These are phyloP conservation scores for Coemansia sp. DNA, from an alignment of 192 early-diverging fungal species.

Conservation along the genomic window DNA sequence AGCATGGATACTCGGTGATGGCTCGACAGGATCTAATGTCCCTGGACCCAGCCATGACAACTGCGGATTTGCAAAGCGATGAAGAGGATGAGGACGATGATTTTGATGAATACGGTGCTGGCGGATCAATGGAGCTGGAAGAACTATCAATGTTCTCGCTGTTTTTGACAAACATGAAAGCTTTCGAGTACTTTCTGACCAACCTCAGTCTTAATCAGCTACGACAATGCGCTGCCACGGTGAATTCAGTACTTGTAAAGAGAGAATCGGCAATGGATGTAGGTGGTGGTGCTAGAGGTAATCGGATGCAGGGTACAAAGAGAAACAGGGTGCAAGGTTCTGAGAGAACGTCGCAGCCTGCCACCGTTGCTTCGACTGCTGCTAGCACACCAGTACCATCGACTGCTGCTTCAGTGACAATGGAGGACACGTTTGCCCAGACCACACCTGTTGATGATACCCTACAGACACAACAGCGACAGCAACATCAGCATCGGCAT, in stretches of 20 bases:
- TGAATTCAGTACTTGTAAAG: conserved; percentile 40
- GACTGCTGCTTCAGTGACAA: background rate
- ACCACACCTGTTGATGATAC: too few relatives aligned
- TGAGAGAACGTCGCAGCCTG: too few relatives aligned
- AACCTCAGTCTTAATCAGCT: conserved; percentile 44
- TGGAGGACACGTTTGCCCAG: too few relatives aligned
- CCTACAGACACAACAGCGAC: background rate
- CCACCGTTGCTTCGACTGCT: too few relatives aligned
- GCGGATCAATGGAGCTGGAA: conserved; percentile 37
- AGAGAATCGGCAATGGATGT: conserved; percentile 20
- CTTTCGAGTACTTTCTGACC: conserved; percentile 39
- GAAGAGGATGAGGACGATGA: background rate
- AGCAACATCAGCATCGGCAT: background rate
- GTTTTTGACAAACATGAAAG: conserved; percentile 35
- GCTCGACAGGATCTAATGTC: too few relatives aligned
- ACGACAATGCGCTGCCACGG: conserved; percentile 45
- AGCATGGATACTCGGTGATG: background rate
- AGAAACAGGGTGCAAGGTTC: too few relatives aligned
- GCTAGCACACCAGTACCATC: background rate
- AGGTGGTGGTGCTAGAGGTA: background rate
- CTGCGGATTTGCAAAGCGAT: background rate
- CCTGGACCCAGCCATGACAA: background rate
- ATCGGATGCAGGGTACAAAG: background rate
- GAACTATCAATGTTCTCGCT: conserved; percentile 46
- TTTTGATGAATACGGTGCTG: conserved; percentile 12